phyloP scores from a whole-genome alignment of 2,329 filamentous ascomycete species.

The Cadophora luteo-olivacea region DNA sequence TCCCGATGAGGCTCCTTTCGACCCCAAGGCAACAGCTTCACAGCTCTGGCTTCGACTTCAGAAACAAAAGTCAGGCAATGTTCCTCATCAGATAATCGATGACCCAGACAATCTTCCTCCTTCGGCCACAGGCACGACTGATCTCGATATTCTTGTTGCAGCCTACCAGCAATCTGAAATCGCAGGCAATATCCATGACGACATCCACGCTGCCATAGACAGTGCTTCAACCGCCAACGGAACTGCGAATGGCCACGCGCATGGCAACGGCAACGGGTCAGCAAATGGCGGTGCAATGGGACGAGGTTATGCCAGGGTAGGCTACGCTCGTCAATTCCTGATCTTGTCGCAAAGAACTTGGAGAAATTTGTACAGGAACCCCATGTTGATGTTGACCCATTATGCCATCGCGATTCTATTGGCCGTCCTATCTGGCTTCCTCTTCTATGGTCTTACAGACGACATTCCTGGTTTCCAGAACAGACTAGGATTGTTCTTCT shows the following conservation, averaged over 20 bases:
- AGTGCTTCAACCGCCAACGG: constrained; percentile 73
- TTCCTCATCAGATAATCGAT: constrained; percentile 68
- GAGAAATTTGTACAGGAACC: constrained; percentile 97
- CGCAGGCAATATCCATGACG: constrained; percentile 73
- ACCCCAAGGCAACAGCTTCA: constrained; percentile 52
- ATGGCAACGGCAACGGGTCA: constrained; percentile 58
- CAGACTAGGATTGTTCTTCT: constrained; percentile 95
- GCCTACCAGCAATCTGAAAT: constrained; percentile 82
- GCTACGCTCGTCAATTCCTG: constrained; percentile 80
- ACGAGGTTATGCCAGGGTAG: constrained; percentile 82
- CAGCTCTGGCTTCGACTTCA: constrained; percentile 67
- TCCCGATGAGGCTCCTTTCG: constrained; percentile 60
- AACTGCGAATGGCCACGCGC: constrained; percentile 57
- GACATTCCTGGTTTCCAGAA: constrained; percentile 99
- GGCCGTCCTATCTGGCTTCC: constrained; percentile 90
- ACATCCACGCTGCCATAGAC: constrained; percentile 75
- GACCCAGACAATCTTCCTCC: constrained; percentile 71
- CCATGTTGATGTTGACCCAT: constrained; percentile 97
- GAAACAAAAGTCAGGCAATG: constrained; percentile 56
- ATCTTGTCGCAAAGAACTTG: constrained; percentile 92
- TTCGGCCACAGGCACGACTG: constrained; percentile 66
- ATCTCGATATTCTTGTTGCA: constrained; percentile 81
- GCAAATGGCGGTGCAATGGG: constrained; percentile 65
- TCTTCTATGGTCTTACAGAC: constrained; percentile 95
- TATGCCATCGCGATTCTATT: constrained; percentile 96